These are phyloP conservation scores for cucumber (Cucumis sativus) DNA, from an alignment of 306 rosid species.

Conservation along the genomic window Cucumber_9930_V3 NC_026656.2:1945501-1946000, in stretches of 20 bases:
- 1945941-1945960: neutral
- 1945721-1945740: neutral
- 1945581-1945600: no score
- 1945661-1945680: constrained; percentile 5
- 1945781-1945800: constrained; percentile 17
- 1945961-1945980: neutral
- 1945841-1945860: constrained; percentile 29
- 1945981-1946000: neutral
- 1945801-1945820: constrained; percentile 31
- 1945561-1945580: no score
- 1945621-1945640: neutral
- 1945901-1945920: neutral
- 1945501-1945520: no score
- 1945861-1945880: neutral
- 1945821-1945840: constrained; percentile 25
- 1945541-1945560: no score
- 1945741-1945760: neutral
- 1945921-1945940: no score
- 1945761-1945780: neutral
- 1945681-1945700: neutral
- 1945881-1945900: neutral
- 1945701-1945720: neutral
- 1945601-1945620: neutral
- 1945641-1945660: constrained; percentile 6
- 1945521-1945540: no score